Conservation (phyloP, 768 basidiomycete genomes). For the Kwoniella mangroviensis region DNA sequence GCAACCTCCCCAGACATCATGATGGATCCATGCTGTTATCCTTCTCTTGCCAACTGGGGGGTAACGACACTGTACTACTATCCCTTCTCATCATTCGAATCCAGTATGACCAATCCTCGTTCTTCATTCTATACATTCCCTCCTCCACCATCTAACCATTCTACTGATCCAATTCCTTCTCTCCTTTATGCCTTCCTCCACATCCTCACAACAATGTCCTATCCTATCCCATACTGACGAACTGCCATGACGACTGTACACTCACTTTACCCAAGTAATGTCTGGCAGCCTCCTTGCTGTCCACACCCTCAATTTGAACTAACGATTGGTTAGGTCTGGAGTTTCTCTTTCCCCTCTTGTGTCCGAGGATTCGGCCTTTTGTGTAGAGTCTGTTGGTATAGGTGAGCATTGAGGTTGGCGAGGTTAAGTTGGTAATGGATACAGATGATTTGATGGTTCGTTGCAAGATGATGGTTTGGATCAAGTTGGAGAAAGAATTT, state of each 20-base stretch:
- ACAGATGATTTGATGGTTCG: background rate
- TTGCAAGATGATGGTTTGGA: background rate
- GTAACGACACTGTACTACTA: too few species aligned
- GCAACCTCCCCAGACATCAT: too few species aligned
- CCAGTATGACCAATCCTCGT: background rate
- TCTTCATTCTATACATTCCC: background rate
- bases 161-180: background rate
- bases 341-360: constrained; percentile 99
- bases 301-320: constrained; percentile 95
- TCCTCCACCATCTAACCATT: background rate
- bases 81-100: too few species aligned
- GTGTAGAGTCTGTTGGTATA: constrained; percentile 73
- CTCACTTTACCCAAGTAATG: constrained; percentile 98
- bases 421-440: too few species aligned
- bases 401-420: background rate
- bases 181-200: background rate
- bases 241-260: background rate
- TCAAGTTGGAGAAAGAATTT: background rate
- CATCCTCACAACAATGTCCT: background rate
- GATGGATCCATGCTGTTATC: too few species aligned
- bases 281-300: constrained; percentile 88
- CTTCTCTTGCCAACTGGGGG: too few species aligned
- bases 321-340: constrained; percentile 93
- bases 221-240: constrained; percentile 9
- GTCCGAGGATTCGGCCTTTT: constrained; percentile 95